These are phyloP conservation scores for Tetrastigma voinierianum DNA, from an alignment of 164 flowering plant genomes.

Conservation along the genomic window DNA sequence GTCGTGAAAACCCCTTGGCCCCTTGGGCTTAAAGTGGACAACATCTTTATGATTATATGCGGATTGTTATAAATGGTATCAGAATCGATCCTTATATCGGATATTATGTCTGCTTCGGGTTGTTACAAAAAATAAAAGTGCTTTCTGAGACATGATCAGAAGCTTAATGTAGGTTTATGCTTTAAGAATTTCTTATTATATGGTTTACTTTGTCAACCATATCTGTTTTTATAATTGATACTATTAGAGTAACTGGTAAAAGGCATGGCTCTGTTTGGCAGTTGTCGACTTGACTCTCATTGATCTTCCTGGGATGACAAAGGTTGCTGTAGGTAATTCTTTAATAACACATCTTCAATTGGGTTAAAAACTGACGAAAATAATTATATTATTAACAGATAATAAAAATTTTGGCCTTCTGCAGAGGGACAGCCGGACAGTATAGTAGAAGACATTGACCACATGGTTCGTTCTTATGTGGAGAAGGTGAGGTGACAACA, in stretches of 20 bases:
- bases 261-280: constrained; percentile 33
- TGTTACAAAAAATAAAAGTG: no score
- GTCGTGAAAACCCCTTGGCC: no score
- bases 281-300: constrained; percentile 91
- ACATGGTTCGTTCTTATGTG: constrained; percentile 80
- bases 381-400: background rate
- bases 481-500: constrained; percentile 51
- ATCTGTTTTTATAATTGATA: background rate
- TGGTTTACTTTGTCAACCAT: background rate
- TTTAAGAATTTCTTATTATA: no score
- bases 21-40: no score
- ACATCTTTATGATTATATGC: no score
- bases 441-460: constrained; percentile 81
- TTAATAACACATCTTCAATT: background rate
- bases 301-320: constrained; percentile 95
- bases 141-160: no score
- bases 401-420: constrained; percentile 11
- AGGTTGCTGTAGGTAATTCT: constrained; percentile 85
- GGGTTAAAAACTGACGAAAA: no score
- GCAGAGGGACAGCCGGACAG: constrained; percentile 81
- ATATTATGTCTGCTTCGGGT: no score
- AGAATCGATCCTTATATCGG: no score
- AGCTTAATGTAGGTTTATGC: no score
- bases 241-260: constrained; percentile 1
- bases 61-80: no score